These are phyloP conservation scores for Trematosphaeria pertusa DNA, from an alignment of 2,329 filamentous ascomycete species.

Conservation along the genomic window DNA sequence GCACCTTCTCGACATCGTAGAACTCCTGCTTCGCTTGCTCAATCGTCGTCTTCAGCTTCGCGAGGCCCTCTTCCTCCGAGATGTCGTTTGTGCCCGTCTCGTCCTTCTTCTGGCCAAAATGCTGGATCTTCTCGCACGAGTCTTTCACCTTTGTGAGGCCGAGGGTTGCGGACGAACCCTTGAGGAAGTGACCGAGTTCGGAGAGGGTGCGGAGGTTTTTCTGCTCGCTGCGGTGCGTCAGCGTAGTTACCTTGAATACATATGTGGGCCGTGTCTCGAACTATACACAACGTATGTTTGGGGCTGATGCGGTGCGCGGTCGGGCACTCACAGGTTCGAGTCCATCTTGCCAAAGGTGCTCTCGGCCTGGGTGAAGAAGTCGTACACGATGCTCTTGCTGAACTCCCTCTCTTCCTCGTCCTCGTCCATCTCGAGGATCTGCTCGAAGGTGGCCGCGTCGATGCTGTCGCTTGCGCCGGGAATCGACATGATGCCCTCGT, in stretches of 20 bases:
- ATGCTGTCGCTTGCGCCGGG: slow-evolving; percentile 76
- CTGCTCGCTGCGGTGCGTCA: slow-evolving; percentile 60
- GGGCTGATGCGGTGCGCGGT: slow-evolving; percentile 3
- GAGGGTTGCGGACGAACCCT: slow-evolving; percentile 94
- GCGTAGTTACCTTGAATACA: slow-evolving; percentile 8
- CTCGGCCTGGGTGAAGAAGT: slow-evolving; percentile 91
- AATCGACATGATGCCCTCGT: slow-evolving; percentile 50
- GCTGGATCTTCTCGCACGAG: slow-evolving; percentile 94
- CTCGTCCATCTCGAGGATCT: slow-evolving; percentile 99
- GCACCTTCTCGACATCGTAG: slow-evolving; percentile 70
- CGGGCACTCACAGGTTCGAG: slow-evolving; percentile 72
- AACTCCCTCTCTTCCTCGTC: slow-evolving; percentile 85
- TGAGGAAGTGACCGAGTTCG: slow-evolving; percentile 90
- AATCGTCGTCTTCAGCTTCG: slow-evolving; percentile 74
- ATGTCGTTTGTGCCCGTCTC: slow-evolving; percentile 73
- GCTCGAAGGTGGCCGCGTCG: slow-evolving; percentile 82
- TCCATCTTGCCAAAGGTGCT: slow-evolving; percentile 89
- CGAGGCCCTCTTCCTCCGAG: slow-evolving; percentile 69
- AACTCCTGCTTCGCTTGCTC: slow-evolving; percentile 78
- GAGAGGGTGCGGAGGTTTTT: slow-evolving; percentile 79
- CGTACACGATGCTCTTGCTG: slow-evolving; percentile 84
- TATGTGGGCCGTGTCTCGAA: slow-evolving; percentile 15
- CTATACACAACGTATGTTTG: no score
- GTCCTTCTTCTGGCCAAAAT: slow-evolving; percentile 84
- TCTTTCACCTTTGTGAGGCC: slow-evolving; percentile 91